These are phyloP conservation scores for Picochlorum sp. DNA, from an alignment of 139 green algal genomes.

Conservation along the genomic window DNA sequence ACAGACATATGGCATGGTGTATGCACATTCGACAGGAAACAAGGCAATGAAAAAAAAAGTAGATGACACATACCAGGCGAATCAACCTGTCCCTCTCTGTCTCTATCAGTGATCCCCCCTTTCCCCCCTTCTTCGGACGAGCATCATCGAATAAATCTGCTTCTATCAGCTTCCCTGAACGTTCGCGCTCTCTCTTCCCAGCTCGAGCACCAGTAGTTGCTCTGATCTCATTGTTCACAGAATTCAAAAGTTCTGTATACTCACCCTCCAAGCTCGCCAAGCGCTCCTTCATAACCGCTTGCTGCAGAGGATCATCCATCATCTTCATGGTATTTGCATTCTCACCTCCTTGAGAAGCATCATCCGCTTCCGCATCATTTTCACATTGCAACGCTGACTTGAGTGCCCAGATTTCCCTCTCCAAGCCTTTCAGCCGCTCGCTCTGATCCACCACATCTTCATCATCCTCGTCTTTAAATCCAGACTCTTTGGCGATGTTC, in stretches of 20 bases:
- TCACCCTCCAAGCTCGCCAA: slow-evolving; percentile 22
- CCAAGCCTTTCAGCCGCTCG: neutral
- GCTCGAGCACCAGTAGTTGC: too few species aligned
- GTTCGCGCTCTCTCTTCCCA: too few species aligned
- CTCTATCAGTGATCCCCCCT: slow-evolving; percentile 46
- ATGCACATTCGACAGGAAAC: too few species aligned
- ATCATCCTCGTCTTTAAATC: too few species aligned
- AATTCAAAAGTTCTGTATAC: slow-evolving; percentile 15
- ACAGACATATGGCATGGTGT: too few species aligned
- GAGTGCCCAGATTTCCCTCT: slow-evolving; percentile 1
- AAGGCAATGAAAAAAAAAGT: too few species aligned
- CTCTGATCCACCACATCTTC: too few species aligned
- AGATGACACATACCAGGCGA: slow-evolving; percentile 31
- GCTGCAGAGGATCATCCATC: slow-evolving; percentile 20
- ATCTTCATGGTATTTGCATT: too few species aligned
- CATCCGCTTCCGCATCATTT: neutral
- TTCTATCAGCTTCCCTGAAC: slow-evolving; percentile 17
- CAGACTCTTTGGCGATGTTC: too few species aligned
- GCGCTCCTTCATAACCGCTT: slow-evolving; percentile 30
- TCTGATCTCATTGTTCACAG: neutral
- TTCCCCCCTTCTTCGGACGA: neutral
- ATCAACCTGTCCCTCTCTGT: slow-evolving; percentile 80
- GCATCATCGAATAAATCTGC: slow-evolving; percentile 22
- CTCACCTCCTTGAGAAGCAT: too few species aligned
- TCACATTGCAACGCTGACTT: neutral